Conservation (phyloP, 1,139 yeast species). For the Candida buenavistaensis region DNA sequence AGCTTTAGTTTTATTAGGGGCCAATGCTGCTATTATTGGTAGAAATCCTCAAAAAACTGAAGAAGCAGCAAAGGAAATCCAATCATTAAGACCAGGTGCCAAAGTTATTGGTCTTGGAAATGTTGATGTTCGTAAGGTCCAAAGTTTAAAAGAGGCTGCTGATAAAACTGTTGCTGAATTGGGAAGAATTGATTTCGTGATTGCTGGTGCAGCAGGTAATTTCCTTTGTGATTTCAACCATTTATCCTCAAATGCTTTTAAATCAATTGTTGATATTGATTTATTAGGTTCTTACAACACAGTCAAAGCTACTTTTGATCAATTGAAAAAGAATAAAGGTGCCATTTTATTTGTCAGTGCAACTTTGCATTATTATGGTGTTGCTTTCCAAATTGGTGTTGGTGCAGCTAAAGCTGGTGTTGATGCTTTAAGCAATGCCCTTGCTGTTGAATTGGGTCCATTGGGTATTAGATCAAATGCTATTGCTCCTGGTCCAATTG, state of each 20-base stretch:
- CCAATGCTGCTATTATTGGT: conserved; percentile 85
- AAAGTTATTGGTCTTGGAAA: conserved; percentile 71
- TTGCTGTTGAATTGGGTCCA: conserved; percentile 93
- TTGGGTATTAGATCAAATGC: conserved; percentile 79
- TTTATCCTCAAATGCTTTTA: conserved; percentile 83
- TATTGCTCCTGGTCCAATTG: conserved; percentile 90
- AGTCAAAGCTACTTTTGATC: conserved; percentile 74
- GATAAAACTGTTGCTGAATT: conserved; percentile 62
- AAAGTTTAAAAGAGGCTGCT: conserved; percentile 62
- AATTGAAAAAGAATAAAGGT: conserved; percentile 70
- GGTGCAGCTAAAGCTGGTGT: conserved; percentile 97
- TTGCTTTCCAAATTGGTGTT: conserved; percentile 86
- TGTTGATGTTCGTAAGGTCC: conserved; percentile 78
- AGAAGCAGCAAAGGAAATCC: conserved; percentile 67
- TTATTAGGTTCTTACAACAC: conserved; percentile 87
- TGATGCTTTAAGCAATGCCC: conserved; percentile 80
- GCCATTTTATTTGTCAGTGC: conserved; percentile 80
- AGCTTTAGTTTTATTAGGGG: conserved; percentile 81
- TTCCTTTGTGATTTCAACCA: conserved; percentile 79
- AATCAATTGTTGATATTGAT: conserved; percentile 84
- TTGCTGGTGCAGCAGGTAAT: conserved; percentile 98
- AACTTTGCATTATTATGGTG: conserved; percentile 87
- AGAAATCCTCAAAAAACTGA: conserved; percentile 69
- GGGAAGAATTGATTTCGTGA: conserved; percentile 79
- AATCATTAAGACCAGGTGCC: conserved; percentile 56